phyloP scores from a whole-genome alignment of 2,329 filamentous ascomycete genomes.

The Fusarium pseudograminearum region DNA sequence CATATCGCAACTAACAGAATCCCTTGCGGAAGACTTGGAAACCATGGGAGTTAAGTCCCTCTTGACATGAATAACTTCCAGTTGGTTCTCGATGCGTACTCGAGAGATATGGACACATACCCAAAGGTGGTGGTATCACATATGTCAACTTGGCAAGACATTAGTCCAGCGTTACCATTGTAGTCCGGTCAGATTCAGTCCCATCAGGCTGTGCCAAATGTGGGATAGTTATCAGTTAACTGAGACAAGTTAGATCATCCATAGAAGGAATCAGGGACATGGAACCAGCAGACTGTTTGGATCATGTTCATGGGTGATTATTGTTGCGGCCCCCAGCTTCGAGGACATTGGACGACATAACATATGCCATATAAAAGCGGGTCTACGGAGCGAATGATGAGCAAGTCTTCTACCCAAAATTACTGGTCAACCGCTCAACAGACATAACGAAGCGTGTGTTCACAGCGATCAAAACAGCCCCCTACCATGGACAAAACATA shows the following conservation, averaged over 20 bases:
- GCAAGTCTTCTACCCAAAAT: not conserved
- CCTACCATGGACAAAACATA: not conserved
- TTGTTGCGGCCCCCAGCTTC: not conserved
- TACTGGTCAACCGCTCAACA: not conserved
- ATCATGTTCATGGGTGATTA: not conserved
- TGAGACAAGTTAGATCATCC: not conserved
- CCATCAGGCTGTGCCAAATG: not conserved
- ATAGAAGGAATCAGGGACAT: not conserved
- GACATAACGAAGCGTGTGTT: not conserved
- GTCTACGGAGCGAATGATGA: not conserved
- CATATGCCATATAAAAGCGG: not conserved
- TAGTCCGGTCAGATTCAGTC: not conserved
- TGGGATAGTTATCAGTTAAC: not conserved
- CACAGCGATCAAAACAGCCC: not conserved
- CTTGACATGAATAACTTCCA: not conserved
- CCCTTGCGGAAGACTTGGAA: not conserved
- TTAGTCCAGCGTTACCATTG: not conserved
- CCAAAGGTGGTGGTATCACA: not conserved
- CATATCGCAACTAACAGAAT: not conserved
- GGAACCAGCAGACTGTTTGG: not conserved
- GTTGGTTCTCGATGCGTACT: accelerated
- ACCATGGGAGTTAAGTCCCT: not conserved
- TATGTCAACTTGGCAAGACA: not conserved
- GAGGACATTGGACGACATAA: not conserved
- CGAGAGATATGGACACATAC: not conserved